Conservation (phyloP, 495 filamentous ascomycete genomes). For the Hyaloscypha hepaticicola region DNA sequence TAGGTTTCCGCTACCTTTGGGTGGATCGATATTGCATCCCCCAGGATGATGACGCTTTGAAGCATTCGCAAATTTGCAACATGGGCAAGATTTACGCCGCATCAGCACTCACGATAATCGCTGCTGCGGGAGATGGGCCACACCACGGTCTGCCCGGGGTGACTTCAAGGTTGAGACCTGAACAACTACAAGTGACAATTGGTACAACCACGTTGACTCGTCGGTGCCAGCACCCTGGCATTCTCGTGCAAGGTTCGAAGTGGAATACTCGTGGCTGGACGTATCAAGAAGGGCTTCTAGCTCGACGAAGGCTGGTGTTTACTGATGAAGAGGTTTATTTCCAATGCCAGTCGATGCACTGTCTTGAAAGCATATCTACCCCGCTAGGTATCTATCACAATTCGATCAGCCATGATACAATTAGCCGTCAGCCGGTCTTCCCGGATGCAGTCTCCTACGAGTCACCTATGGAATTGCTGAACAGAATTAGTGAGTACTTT, state of each 20-base stretch:
- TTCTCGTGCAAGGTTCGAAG: slow-evolving; percentile 11
- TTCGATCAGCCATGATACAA: too few relatives aligned
- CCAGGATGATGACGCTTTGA: slow-evolving; percentile 16
- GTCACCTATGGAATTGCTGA: too few relatives aligned
- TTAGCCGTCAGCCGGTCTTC: too few relatives aligned
- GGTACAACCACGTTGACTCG: not conserved
- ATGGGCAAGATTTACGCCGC: slow-evolving; percentile 36
- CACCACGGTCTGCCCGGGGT: slow-evolving; percentile 36
- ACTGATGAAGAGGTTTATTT: not conserved
- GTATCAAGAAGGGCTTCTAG: slow-evolving; percentile 18
- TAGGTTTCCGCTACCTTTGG: slow-evolving; percentile 35
- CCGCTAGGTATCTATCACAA: too few relatives aligned
- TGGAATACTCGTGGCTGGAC: slow-evolving; percentile 44
- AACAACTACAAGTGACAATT: slow-evolving; percentile 15
- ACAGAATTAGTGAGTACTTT: too few relatives aligned
- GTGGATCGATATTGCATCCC: slow-evolving; percentile 35
- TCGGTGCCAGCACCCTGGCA: not conserved
- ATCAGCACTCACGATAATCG: slow-evolving; percentile 34
- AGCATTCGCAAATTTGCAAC: slow-evolving; percentile 30
- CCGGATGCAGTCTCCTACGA: too few relatives aligned
- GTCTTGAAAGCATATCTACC: not conserved
- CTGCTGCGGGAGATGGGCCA: slow-evolving; percentile 31
- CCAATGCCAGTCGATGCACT: not conserved
- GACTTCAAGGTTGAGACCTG: not conserved
- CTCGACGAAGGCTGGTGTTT: not conserved